These are phyloP conservation scores for Clarireedia sp. DNA, from an alignment of 2,329 filamentous ascomycete genomes.

Conservation along the genomic window DNA sequence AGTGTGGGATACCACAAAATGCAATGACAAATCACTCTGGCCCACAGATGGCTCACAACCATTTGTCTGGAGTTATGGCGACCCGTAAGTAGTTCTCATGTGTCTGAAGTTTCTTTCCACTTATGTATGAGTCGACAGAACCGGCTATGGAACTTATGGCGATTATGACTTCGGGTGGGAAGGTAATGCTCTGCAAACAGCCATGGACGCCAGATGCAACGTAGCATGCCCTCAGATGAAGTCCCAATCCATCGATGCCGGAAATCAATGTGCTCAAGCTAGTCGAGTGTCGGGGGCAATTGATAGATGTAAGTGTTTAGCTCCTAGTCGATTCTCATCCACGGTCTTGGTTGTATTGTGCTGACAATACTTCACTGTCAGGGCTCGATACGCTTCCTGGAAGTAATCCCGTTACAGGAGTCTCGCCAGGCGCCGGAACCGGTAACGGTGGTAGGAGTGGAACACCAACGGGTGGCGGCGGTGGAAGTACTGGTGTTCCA, in stretches of 20 bases:
- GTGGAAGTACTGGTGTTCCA: too few relatives aligned
- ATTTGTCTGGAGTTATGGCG: conserved; percentile 36
- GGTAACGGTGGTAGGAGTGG: too few relatives aligned
- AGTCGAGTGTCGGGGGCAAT: conserved; percentile 42
- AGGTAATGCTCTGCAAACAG: conserved; percentile 40
- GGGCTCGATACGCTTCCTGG: too few relatives aligned
- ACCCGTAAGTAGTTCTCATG: conserved; percentile 31
- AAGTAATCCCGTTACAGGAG: too few relatives aligned
- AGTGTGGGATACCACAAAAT: conserved; percentile 38
- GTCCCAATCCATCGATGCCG: conserved; percentile 36
- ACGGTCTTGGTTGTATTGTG: too few relatives aligned
- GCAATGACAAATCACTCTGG: conserved; percentile 36
- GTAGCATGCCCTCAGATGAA: conserved; percentile 37
- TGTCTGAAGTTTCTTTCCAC: conserved; percentile 30
- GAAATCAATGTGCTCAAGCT: conserved; percentile 39
- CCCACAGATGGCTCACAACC: conserved; percentile 36
- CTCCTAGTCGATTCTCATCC: too few relatives aligned
- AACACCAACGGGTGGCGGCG: too few relatives aligned
- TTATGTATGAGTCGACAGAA: too few relatives aligned
- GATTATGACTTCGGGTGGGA: conserved; percentile 47
- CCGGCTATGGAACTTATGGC: conserved; percentile 34
- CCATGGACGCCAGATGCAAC: conserved; percentile 40
- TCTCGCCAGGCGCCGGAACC: too few relatives aligned
- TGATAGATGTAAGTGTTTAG: conserved; percentile 37
- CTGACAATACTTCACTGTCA: too few relatives aligned